phyloP scores from a whole-genome alignment of 352 stramenopile species.

The Phytophthora syringae region DNA sequence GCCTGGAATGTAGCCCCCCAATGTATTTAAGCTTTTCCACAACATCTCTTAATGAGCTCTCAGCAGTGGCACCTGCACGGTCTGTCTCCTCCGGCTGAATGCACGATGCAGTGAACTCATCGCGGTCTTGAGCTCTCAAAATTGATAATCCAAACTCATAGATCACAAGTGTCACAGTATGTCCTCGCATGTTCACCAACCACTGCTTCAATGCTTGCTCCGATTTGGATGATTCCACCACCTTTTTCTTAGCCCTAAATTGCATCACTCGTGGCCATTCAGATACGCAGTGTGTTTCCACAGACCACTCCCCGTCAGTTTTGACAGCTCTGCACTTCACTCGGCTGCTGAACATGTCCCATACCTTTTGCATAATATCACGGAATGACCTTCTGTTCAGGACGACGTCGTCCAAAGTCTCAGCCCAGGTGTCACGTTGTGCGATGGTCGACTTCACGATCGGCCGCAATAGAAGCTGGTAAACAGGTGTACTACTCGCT shows the following conservation, averaged over 20 bases:
- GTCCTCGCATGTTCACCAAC: slow-evolving; percentile 6
- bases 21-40: neutral
- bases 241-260: neutral
- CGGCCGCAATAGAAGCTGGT: neutral
- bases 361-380: neutral
- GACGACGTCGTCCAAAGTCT: neutral
- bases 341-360: neutral
- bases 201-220: slow-evolving; percentile 4
- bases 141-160: slow-evolving; percentile 15
- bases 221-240: neutral
- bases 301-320: neutral
- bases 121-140: slow-evolving; percentile 5
- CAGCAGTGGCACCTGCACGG: slow-evolving; percentile 1
- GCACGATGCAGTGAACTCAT: slow-evolving; percentile 8
- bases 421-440: neutral
- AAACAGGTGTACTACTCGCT: neutral
- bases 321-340: neutral
- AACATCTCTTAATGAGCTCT: slow-evolving; percentile 10
- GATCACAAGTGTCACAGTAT: slow-evolving; percentile 16
- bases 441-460: neutral
- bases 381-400: neutral
- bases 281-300: neutral
- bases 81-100: slow-evolving; percentile 8
- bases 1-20: neutral
- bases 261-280: neutral